Percentiles rank a stretch among this genome's conserved stretches.
These are phyloP conservation scores for Fraxinus xanthoxyloides DNA, from an alignment of 305 asterid species.

Conservation along the genomic window DNA sequence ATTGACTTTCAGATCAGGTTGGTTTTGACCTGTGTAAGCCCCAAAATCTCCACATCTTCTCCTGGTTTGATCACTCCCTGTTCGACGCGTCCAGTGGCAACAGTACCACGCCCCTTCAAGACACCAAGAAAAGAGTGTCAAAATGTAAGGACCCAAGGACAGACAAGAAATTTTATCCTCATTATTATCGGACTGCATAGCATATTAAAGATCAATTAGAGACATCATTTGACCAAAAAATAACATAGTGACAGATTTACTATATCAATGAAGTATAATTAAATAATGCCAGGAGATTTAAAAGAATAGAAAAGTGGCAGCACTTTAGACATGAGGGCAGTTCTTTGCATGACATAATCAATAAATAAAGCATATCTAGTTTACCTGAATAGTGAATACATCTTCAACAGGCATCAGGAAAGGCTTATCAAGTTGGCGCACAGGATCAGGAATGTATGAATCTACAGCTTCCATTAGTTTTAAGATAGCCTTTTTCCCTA, in stretches of 20 bases:
- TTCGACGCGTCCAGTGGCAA: slow-evolving; percentile 98
- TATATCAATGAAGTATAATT: not conserved
- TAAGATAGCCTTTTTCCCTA: slow-evolving; percentile 81
- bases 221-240: not conserved
- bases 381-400: slow-evolving; percentile 97
- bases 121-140: slow-evolving; percentile 22
- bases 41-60: slow-evolving; percentile 92
- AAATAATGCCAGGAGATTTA: not conserved
- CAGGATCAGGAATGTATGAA: slow-evolving; percentile 93
- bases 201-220: not conserved
- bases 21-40: slow-evolving; percentile 66
- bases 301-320: not conserved
- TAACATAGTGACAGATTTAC: not conserved
- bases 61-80: slow-evolving; percentile 91
- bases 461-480: slow-evolving; percentile 98
- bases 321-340: not conserved
- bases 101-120: slow-evolving; percentile 97
- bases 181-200: slow-evolving; percentile 3
- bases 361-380: slow-evolving; percentile 6
- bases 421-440: slow-evolving; percentile 82
- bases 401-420: slow-evolving; percentile 98
- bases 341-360: not conserved
- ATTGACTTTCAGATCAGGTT: not conserved
- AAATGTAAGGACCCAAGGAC: not conserved
- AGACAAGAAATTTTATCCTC: slow-evolving; percentile 4